Conservation (phyloP, 1,284 basidiomycete genomes). For the Irpex sp. region DNA sequence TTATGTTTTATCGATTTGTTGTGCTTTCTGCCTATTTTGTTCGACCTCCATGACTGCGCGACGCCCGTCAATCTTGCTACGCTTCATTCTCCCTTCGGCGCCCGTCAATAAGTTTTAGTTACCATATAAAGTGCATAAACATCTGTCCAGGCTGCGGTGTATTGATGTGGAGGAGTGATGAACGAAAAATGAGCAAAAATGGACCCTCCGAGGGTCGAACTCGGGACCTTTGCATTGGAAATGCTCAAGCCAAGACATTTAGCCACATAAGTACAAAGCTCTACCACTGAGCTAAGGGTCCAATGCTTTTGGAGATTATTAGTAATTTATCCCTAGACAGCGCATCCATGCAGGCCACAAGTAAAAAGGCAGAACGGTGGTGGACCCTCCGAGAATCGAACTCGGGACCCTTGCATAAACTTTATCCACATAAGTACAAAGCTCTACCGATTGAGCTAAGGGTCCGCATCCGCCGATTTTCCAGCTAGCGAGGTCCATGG, state of each 20-base stretch:
- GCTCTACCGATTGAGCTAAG: slow-evolving; percentile 47
- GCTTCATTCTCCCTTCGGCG: no score
- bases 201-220: slow-evolving; percentile 48
- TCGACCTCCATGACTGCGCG: no score
- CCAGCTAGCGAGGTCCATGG: background rate
- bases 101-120: no score
- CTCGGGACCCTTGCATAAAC: slow-evolving; percentile 44
- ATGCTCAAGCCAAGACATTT: slow-evolving; percentile 12
- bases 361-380: slow-evolving; percentile 13
- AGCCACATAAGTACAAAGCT: slow-evolving; percentile 48
- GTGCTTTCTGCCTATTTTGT: no score
- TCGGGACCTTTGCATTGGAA: slow-evolving; percentile 42
- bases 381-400: slow-evolving; percentile 48
- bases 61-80: no score
- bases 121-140: no score
- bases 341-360: background rate
- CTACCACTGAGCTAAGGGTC: slow-evolving; percentile 48
- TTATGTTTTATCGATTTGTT: no score
- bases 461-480: slow-evolving; percentile 24
- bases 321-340: background rate
- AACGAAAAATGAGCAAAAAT: slow-evolving; percentile 19
- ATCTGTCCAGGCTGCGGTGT: no score
- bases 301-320: slow-evolving; percentile 6
- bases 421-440: slow-evolving; percentile 43
- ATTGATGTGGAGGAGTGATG: no score